A percentile compares a stretch with the other conserved stretches of the same genome.
phyloP scores from a whole-genome alignment of 441 rosid species.

The Erysimum cheiri region DNA sequence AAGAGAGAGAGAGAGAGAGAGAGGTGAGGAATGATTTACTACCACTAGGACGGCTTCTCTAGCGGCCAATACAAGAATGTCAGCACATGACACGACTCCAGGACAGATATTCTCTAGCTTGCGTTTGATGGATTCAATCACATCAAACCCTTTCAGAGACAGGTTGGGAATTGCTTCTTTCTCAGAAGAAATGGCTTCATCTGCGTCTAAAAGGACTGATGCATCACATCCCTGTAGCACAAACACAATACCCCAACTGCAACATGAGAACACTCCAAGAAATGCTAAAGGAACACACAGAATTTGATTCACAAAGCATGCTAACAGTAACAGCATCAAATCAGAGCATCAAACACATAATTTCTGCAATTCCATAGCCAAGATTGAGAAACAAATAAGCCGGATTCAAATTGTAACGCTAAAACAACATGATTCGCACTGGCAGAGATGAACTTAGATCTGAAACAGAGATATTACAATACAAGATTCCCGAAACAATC shows the following conservation, averaged over 20 bases:
- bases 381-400: background rate
- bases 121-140: conserved; percentile 53
- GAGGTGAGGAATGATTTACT: conserved; percentile 35
- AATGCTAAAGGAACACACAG: background rate
- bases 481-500: background rate
- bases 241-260: background rate
- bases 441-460: background rate
- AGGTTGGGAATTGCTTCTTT: conserved; percentile 60
- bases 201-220: conserved; percentile 56
- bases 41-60: conserved; percentile 58
- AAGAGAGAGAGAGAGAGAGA: background rate
- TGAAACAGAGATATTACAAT: background rate
- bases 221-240: conserved; percentile 66
- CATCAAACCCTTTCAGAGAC: conserved; percentile 55
- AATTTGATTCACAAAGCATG: background rate
- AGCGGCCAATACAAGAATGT: conserved; percentile 62
- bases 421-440: conserved; percentile 1
- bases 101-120: conserved; percentile 57
- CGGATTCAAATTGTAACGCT: background rate
- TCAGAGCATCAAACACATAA: conserved; percentile 6
- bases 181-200: conserved; percentile 50
- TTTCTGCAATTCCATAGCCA: background rate
- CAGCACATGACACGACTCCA: conserved; percentile 60
- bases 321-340: background rate
- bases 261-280: background rate